phyloP scores from a whole-genome alignment of 768 basidiomycete genomes.

The Rhizopogon vesiculosus region DNA sequence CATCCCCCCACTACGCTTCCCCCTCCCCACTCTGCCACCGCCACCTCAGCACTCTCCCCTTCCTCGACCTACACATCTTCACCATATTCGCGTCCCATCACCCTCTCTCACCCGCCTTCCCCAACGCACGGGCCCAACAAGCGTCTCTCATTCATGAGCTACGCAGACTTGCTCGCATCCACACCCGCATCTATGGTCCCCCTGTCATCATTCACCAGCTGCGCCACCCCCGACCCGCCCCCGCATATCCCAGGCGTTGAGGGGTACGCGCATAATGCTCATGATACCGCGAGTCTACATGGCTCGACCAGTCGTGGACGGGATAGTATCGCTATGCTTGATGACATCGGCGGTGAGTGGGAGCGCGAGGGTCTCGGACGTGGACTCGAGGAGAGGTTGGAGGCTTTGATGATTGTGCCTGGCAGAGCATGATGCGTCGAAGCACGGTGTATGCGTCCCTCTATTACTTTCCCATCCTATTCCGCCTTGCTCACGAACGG shows the following conservation, averaged over 20 bases:
- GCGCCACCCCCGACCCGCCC: conserved; percentile 55
- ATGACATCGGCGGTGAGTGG: conserved; percentile 82
- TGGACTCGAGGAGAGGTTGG: conserved; percentile 80
- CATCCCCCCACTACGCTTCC: conserved; percentile 22
- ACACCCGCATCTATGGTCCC: conserved; percentile 70
- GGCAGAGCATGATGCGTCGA: conserved; percentile 14
- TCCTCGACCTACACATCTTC: conserved; percentile 24
- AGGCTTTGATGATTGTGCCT: conserved; percentile 41
- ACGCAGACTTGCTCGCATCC: conserved; percentile 77
- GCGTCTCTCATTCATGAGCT: conserved; percentile 86
- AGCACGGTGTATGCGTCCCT: neutral
- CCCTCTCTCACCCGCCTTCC: conserved; percentile 35
- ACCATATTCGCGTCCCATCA: conserved; percentile 18
- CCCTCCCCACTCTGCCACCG: conserved; percentile 12
- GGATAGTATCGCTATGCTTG: conserved; percentile 43
- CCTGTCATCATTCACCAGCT: conserved; percentile 67
- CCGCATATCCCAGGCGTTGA: conserved; percentile 69
- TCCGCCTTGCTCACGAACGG: neutral
- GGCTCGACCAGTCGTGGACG: conserved; percentile 28
- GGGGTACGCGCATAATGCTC: conserved; percentile 31
- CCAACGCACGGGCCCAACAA: conserved; percentile 49
- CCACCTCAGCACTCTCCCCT: conserved; percentile 14
- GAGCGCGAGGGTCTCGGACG: conserved; percentile 78
- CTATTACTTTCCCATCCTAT: neutral
- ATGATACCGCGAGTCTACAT: conserved; percentile 20